Base-by-base conservation (phyloP, 2,329 filamentous ascomycete genomes). In the Lasiodiplodia gonubiensis region DNA sequence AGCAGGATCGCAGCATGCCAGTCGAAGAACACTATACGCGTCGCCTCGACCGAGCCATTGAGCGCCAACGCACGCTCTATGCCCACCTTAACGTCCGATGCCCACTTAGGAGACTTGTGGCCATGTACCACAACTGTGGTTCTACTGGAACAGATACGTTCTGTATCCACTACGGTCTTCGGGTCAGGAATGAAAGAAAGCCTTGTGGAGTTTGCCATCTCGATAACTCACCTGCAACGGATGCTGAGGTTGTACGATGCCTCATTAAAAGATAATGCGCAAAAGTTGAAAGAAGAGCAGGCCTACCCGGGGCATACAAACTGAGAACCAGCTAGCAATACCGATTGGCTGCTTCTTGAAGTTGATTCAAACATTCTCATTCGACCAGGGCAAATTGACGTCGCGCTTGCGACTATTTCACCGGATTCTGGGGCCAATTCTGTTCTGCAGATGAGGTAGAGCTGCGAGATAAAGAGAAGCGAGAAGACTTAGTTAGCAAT, bases 291-390 rank as follows among this genome's bases (percentile, higher is more conserved):
- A 1, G 82, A 85, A 4, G 86, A 89, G 68, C 70, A 75, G 14
- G 67, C 66, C 0, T 86, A 85, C 27, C 1, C 42, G 0, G 87
- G 86, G 0, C 88, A 90, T 71, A 73, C 71, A 0, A 81, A 88
- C 35, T 91, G 89, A 89, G 72, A 80, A 2, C 84, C 87, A 0
- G n/a, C 74, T 0, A 76, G 86, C 0, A 74, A 83, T 37, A 81
- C 87, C 0, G 89, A 92, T 71, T 91, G 88, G 86, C 74, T 92
- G 0, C 78, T 92, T 0, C 76, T 92, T 0, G 89, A 92, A 69
- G 84, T 92, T 16, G 90, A 92, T 63, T 81, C 84, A 0, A 83
- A 90, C 68, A 75, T 92, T 2, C 79, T 89, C 33, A 87, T 92
- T 64, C 84, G 90, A 0, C 78, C 82, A 0, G 84, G 86, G 2